These are phyloP conservation scores for Umbelopsis sp. DNA, from an alignment of 192 early-diverging fungal genomes.

Conservation along the genomic window DNA sequence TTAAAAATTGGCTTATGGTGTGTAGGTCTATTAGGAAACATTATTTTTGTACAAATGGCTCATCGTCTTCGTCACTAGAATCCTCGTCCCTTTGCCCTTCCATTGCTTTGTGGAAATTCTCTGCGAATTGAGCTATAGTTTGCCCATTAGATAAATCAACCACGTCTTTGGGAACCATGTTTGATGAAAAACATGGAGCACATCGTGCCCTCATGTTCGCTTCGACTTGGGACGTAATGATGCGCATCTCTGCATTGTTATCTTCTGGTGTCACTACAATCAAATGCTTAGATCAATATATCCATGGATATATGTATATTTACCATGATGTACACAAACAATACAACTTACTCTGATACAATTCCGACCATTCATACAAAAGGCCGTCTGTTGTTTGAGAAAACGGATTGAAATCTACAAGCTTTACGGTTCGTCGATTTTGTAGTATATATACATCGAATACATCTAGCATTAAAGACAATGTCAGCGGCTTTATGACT, in stretches of 20 bases:
- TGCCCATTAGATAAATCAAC: slow-evolving; percentile 73
- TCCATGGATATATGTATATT: not conserved
- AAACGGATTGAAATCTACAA: slow-evolving; percentile 96
- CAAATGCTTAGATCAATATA: not conserved
- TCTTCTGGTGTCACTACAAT: slow-evolving; percentile 23
- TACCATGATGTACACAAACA: not conserved
- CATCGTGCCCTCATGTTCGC: slow-evolving; percentile 26
- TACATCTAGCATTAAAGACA: slow-evolving; percentile 59
- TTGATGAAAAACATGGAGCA: slow-evolving; percentile 61
- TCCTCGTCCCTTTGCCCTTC: not conserved
- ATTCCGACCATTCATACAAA: slow-evolving; percentile 83
- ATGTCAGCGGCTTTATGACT: no score
- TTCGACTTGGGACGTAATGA: slow-evolving; percentile 44
- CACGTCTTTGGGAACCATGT: slow-evolving; percentile 71
- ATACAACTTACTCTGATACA: slow-evolving; percentile 43
- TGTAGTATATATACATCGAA: slow-evolving; percentile 89
- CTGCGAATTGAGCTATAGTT: slow-evolving; percentile 72
- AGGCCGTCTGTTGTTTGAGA: slow-evolving; percentile 76
- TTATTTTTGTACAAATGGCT: not conserved
- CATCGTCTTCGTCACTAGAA: not conserved
- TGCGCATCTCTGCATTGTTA: slow-evolving; percentile 36
- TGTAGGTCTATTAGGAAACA: not conserved
- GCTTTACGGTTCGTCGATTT: slow-evolving; percentile 59
- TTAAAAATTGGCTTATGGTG: not conserved
- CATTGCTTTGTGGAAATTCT: slow-evolving; percentile 55